Evolutionary conservation across 305 asterid genomes (phyloP).

Genomic region (Fraxinus angustifolia): DNA sequence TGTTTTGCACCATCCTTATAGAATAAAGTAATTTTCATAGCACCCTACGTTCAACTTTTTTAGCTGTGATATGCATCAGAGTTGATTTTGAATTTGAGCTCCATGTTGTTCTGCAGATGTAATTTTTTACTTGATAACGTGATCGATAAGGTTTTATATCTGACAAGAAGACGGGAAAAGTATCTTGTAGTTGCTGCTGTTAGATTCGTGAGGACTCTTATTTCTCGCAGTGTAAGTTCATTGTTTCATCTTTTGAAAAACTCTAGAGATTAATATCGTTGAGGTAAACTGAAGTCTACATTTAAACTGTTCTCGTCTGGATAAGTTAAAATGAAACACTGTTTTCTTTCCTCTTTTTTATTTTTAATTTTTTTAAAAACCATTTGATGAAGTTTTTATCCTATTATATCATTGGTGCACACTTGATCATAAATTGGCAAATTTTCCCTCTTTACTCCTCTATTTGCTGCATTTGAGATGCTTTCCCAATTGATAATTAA

Average conservation of each 20-base stretch:
- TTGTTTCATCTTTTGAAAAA: constrained; percentile 16
- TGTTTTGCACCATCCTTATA: constrained; percentile 85
- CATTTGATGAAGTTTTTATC: background rate
- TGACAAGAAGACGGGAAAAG: constrained; percentile 87
- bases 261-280: background rate
- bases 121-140: constrained; percentile 82
- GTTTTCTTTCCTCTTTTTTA: too few species aligned
- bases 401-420: background rate
- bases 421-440: background rate
- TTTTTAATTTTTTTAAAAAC: too few species aligned
- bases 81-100: constrained; percentile 12
- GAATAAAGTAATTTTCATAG: constrained; percentile 70
- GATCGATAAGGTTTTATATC: constrained; percentile 75
- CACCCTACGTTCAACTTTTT: constrained; percentile 19
- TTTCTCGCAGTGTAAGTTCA: constrained; percentile 85
- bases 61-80: constrained; percentile 16
- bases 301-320: background rate
- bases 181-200: constrained; percentile 89
- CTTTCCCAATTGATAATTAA: background rate
- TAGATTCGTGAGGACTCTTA: constrained; percentile 80
- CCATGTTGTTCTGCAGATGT: constrained; percentile 54
- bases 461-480: constrained; percentile 4
- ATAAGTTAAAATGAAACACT: background rate
- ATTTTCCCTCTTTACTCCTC: background rate
- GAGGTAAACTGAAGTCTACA: background rate